Base-by-base conservation (phyloP, 2,329 filamentous ascomycete species). In the Cadophora gregata region DNA sequence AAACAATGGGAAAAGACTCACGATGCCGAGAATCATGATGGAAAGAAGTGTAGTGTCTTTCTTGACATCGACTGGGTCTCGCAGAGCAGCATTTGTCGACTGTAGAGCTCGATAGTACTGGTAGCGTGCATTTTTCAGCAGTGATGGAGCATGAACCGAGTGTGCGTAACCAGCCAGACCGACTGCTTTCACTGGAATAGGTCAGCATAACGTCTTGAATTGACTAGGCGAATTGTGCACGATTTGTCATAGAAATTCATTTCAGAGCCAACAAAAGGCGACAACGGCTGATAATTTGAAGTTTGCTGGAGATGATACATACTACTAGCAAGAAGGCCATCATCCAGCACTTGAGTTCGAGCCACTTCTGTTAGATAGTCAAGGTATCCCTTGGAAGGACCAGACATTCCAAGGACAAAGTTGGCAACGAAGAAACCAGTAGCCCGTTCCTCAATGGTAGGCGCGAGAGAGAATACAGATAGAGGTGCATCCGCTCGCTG, bases 11-110 rank as follows among this genome's bases (percentile, higher is more conserved):
- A 47, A 21, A 47, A 21, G 19, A 47, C 42, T 47, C n/a, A 47
- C 42, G 4, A 85, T 82, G 51, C 83, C 81, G 6, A 87, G 78
- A 55, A 87, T 82, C 56, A 87, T 78, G 19, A 87, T 81, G 0
- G 83, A 81, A 9, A 86, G 79, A 78, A 87, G 82, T 0, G 85
- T 87, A 50, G 79, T 83, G 69, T 87, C 85, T 70, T 84, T 84
- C 69, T 82, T 77, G 5, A 81, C 82, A 64, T 82, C 79, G 16
- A 67, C 71, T 0, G 83, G 80, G 62, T 83, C 76, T 55, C 78
- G 75, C n/a, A 87, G 78, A 1, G 84, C 83, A 21, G 77, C 74
- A 61, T 86, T 85, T 8, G 81, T 85, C 58, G 85, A 73, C n/a
- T 79, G 78, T 1, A 87, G 78, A 4, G 85, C 85, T 21, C 80